A percentile compares a stretch with the other conserved stretches of the same genome.
Evolutionary conservation across 108 stramenopile species (phyloP).

Genomic region (Cyclotella choctawhatcheeana): DNA sequence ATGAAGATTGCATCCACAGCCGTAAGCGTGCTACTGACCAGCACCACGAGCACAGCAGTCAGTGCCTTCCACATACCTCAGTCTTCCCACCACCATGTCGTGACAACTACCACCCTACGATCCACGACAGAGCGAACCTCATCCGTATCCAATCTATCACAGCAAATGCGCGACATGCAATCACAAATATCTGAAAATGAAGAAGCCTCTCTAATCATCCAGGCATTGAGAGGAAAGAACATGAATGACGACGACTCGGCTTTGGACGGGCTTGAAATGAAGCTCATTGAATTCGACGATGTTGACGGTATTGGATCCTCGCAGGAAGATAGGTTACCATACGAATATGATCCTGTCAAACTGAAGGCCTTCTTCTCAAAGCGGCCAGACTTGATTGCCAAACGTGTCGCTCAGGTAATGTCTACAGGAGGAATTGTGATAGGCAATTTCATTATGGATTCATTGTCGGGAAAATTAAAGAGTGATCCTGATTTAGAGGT

Average conservation of each 20-base stretch:
- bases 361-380: constrained; percentile 83
- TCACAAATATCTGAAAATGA: constrained; percentile 64
- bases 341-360: constrained; percentile 82
- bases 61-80: background rate
- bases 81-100: background rate
- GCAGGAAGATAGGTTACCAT: constrained; percentile 64
- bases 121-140: constrained; percentile 7
- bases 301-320: constrained; percentile 8
- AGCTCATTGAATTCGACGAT: constrained; percentile 72
- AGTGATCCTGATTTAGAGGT: constrained; percentile 84
- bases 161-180: constrained; percentile 50
- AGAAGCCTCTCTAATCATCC: constrained; percentile 74
- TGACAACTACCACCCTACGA: background rate
- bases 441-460: constrained; percentile 58
- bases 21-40: background rate
- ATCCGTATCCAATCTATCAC: constrained; percentile 28
- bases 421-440: constrained; percentile 68
- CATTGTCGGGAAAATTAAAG: constrained; percentile 58
- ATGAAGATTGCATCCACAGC: constrained; percentile 6
- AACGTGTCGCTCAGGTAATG: constrained; percentile 72
- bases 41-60: too few species aligned
- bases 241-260: constrained; percentile 90
- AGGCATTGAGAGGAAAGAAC: constrained; percentile 82
- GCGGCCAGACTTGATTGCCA: constrained; percentile 71
- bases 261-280: constrained; percentile 80